Evolutionary conservation across 441 rosid genomes (phyloP), one percentile per base, ranked within the genome.

Genomic region (Pelargonium myrrhifolium): DNA sequence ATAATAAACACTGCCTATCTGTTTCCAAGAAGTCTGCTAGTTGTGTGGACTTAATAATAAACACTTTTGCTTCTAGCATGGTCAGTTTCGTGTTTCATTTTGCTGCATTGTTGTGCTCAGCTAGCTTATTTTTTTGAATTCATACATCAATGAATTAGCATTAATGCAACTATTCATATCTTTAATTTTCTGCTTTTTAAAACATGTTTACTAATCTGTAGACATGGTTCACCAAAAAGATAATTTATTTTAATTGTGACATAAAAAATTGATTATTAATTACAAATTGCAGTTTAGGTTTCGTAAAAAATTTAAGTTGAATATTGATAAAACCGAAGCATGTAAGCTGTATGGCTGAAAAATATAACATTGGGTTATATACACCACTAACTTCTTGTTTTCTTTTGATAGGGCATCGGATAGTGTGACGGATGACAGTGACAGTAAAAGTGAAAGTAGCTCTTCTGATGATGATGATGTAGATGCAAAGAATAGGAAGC

Each of bases 381-480:
- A 18, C 4, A 65, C 22, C 37, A 10, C 56, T 68, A 26, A 62
- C 39, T 56, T 31, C 37, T 64, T 22, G 10, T 40, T 22, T 72
- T 39, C 58, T 75, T 70, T 61, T 81, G 43, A 72, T 74, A 89
- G 97, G 88, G 77, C 79, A 24, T 82, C 82, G 17, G 87, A 85
- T 70, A 80, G 86, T 73, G 78, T 77, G 20, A 77, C 88, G 51
- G 88, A 81, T 73, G 77, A 73, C 35, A 85, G 84, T 76, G 81
- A 77, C 66, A 74, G 78, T 65, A 74, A 60, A 71, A 81, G 79
- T 59, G 82, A 74, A 68, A 79, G 79, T 45, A 85, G 82, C 77
- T 65, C 76, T 68, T 84, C 79, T 79, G 86, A 70, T 31, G 74
- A 69, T 72, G 68, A 39, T 73, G 78, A 75, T 76, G 78, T 22